Evolutionary conservation across 1,139 yeast species (phyloP), one percentile per base, ranked within the genome.

Genomic region (Magnusiomyces sp.): DNA sequence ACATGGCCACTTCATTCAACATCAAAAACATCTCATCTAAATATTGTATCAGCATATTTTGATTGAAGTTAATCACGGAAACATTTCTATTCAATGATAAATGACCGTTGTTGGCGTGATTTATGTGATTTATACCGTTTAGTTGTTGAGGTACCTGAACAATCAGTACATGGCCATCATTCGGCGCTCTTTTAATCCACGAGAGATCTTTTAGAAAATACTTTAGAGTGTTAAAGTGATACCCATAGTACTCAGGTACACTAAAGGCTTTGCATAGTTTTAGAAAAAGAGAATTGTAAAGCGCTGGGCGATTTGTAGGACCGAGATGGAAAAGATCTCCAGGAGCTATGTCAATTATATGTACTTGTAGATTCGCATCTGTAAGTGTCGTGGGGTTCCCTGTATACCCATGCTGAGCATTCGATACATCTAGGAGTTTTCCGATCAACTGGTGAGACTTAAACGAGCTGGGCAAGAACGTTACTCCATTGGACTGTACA

Each of bases 221-320:
- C 29, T 41, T 19, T 2, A 50, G 47, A 2, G 50, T 37, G 19
- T 47, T 43, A 5, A 47, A 16, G 9, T 41, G 38, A 32, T 50
- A 51, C 19, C 53, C 53, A 29, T 42, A 51, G 41, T 51, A 51
- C 19, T 51, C 53, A 2, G 53, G 53, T 5, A 51, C 45, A 20
- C 40, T 31, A 27, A 51, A 51, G 5, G 50, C 41, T 3, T 38
- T 11, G 20, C 48, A 34, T 11, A 51, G 42, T 16, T 43, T 41
- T 10, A 14, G 42, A 37, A 48, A 51, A 4, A 51, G 27, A 10
- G 19, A n/a, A 17, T 17, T 11, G 38, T 46, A 47, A 19, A 43
- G 20, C 4, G 45, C 38, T 13, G 46, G 27, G 13, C 16, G 11
- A 43, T 41, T 29, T 13, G 42, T 13, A 31, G 45, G 17, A 45